Evolutionary conservation across 2,329 filamentous ascomycete genomes (phyloP).

Genomic region (Ophiostoma himal-ulmi): DNA sequence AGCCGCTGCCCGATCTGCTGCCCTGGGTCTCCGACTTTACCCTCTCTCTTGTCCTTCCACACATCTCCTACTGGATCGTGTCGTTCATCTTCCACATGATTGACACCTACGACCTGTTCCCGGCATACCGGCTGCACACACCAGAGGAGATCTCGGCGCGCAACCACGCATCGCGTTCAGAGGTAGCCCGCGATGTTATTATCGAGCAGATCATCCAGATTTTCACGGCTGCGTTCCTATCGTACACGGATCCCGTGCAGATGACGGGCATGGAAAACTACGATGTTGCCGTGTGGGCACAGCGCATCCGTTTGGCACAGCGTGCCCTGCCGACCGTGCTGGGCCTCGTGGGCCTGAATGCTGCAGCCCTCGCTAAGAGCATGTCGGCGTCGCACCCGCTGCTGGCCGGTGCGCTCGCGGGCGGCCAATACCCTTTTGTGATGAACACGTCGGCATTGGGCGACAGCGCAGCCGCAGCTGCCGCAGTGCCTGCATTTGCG

Average conservation of each 20-base stretch:
- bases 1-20: slow-evolving; percentile 64
- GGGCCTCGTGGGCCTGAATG: slow-evolving; percentile 68
- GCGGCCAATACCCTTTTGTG: slow-evolving; percentile 73
- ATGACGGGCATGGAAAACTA: slow-evolving; percentile 73
- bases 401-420: slow-evolving; percentile 68
- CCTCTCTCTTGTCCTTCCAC: slow-evolving; percentile 67
- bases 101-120: slow-evolving; percentile 78
- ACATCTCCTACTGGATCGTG: slow-evolving; percentile 81
- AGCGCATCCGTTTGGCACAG: slow-evolving; percentile 71
- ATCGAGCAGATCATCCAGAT: slow-evolving; percentile 90
- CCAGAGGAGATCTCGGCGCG: slow-evolving; percentile 83
- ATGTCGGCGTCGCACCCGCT: slow-evolving; percentile 65
- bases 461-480: slow-evolving; percentile 25
- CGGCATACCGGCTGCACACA: slow-evolving; percentile 89
- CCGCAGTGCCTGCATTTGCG: slow-evolving; percentile 66
- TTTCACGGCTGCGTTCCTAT: slow-evolving; percentile 59
- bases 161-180: slow-evolving; percentile 77
- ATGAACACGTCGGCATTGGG: slow-evolving; percentile 38
- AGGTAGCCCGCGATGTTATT: slow-evolving; percentile 85
- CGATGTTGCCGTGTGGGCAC: slow-evolving; percentile 85
- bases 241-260: slow-evolving; percentile 66
- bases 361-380: slow-evolving; percentile 67
- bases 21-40: slow-evolving; percentile 76
- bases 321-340: slow-evolving; percentile 68
- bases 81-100: slow-evolving; percentile 84